phyloP scores from a whole-genome alignment of 352 stramenopile species.

The Pythium phragmitis region DNA sequence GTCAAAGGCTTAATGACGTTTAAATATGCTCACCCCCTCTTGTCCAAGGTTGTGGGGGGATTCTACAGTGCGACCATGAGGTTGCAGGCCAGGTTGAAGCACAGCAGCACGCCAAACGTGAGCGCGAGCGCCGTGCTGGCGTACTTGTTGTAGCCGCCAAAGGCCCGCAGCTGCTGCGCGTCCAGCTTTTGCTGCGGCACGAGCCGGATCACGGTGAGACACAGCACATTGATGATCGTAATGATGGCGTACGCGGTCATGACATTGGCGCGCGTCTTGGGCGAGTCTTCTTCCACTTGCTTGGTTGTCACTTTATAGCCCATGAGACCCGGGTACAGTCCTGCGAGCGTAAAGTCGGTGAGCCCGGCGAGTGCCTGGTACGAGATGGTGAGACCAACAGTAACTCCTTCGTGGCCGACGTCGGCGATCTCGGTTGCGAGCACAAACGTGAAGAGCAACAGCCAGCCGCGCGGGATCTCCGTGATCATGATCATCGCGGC shows the following conservation, averaged over 20 bases:
- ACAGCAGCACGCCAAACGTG: constrained; percentile 7
- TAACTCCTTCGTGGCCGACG: constrained; percentile 50
- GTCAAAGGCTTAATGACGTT: too few relatives aligned
- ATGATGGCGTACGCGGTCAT: not conserved
- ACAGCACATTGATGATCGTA: constrained; percentile 4
- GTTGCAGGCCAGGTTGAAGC: constrained; percentile 13
- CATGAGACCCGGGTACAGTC: constrained; percentile 29
- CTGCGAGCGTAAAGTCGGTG: constrained; percentile 27
- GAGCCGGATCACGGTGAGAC: constrained; percentile 7
- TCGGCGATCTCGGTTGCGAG: constrained; percentile 54
- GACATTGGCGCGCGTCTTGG: constrained; percentile 1
- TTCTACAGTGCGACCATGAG: constrained; percentile 13
- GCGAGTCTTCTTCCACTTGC: constrained; percentile 3
- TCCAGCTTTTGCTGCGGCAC: constrained; percentile 46
- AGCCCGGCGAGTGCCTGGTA: constrained; percentile 42
- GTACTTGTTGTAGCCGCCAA: constrained; percentile 44
- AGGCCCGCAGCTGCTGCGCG: constrained; percentile 45
- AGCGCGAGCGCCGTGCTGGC: constrained; percentile 22
- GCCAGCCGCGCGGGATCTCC: constrained; percentile 40
- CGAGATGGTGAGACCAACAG: constrained; percentile 49
- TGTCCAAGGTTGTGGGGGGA: not conserved
- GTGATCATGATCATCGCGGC: constrained; percentile 30
- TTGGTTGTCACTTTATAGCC: constrained; percentile 3
- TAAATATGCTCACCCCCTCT: not conserved
- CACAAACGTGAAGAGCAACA: constrained; percentile 45